Evolutionary conservation across 2,329 filamentous ascomycete species (phyloP).

Genomic region (Trichophyton simii): DNA sequence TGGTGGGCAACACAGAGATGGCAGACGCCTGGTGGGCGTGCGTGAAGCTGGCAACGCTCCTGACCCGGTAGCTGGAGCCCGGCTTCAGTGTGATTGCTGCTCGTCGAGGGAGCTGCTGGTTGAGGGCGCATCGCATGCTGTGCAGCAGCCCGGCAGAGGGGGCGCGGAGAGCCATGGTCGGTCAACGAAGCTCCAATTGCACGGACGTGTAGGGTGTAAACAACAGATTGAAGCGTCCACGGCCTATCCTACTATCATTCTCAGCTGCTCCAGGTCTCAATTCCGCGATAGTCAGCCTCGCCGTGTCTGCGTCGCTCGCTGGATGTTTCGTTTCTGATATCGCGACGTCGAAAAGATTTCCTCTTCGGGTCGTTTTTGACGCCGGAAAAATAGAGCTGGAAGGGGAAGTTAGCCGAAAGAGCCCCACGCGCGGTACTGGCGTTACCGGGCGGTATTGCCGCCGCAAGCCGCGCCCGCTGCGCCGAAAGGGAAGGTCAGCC

Average conservation of each 20-base stretch:
- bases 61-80: slow-evolving; percentile 7
- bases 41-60: slow-evolving; percentile 60
- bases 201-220: not conserved
- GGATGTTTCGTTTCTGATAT: not conserved
- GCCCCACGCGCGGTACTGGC: not conserved
- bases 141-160: slow-evolving; percentile 29
- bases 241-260: not conserved
- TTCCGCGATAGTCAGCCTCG: not conserved
- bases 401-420: not conserved
- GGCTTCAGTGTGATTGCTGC: not conserved
- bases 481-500: not conserved
- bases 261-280: not conserved
- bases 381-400: not conserved
- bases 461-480: not conserved
- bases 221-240: not conserved
- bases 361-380: not conserved
- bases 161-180: slow-evolving; percentile 23
- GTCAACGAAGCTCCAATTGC: slow-evolving; percentile 3
- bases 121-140: slow-evolving; percentile 23
- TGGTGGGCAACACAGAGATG: slow-evolving; percentile 65
- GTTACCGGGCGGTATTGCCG: slow-evolving; percentile 2
- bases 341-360: not conserved
- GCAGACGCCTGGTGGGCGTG: slow-evolving; percentile 69
- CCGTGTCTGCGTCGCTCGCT: not conserved
- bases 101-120: slow-evolving; percentile 13